Percentiles rank a stretch among this genome's conserved stretches.
Evolutionary conservation across 2,329 filamentous ascomycete species (phyloP).

Genomic region (Paecilomyces variotii): DNA sequence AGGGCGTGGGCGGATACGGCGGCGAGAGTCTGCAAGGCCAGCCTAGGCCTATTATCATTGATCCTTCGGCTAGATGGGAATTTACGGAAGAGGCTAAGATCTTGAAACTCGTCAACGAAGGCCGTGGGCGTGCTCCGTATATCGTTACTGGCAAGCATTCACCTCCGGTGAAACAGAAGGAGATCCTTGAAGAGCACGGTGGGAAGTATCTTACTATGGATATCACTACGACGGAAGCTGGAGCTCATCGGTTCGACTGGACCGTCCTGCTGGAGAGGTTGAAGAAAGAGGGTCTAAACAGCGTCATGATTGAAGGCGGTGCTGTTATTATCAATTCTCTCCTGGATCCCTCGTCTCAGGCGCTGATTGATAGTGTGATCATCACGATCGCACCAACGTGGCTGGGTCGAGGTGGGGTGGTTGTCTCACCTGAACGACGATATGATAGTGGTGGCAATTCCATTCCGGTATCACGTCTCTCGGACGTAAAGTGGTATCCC

Average conservation of each 20-base stretch:
- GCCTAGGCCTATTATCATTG: slow-evolving; percentile 71
- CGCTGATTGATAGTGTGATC: slow-evolving; percentile 64
- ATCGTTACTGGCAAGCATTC: slow-evolving; percentile 43
- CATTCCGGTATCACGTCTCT: slow-evolving; percentile 51
- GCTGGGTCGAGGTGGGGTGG: slow-evolving; percentile 72
- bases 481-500: slow-evolving; percentile 62
- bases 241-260: slow-evolving; percentile 45
- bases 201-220: slow-evolving; percentile 23
- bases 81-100: slow-evolving; percentile 55
- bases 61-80: slow-evolving; percentile 65
- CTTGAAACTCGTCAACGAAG: slow-evolving; percentile 52
- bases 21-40: slow-evolving; percentile 44
- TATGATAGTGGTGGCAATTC: slow-evolving; percentile 44
- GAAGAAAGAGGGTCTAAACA: slow-evolving; percentile 51
- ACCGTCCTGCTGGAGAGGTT: slow-evolving; percentile 50
- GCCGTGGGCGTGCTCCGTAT: slow-evolving; percentile 63
- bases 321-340: slow-evolving; percentile 73
- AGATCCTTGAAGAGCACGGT: slow-evolving; percentile 19
- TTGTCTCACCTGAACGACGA: slow-evolving; percentile 60
- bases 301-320: slow-evolving; percentile 88
- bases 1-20: slow-evolving; percentile 47
- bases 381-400: slow-evolving; percentile 84
- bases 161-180: slow-evolving; percentile 8
- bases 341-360: slow-evolving; percentile 44
- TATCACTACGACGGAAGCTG: slow-evolving; percentile 5